Base-by-base conservation (phyloP, 805 yeast species). In the Spathaspora arborariae region DNA sequence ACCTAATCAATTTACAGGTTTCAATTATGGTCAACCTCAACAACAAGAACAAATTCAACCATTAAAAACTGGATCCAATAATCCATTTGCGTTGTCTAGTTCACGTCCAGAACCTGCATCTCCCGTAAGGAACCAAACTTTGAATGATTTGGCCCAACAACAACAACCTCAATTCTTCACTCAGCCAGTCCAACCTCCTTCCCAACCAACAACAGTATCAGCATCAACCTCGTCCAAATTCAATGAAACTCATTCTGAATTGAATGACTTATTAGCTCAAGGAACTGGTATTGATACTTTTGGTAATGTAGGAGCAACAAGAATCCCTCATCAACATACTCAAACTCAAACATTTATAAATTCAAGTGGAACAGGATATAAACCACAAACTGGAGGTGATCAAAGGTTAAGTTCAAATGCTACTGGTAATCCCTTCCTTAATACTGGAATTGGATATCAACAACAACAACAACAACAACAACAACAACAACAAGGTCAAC, bases 211-310 rank as follows among this genome's bases (percentile, higher is more conserved):
- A n/a, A 20, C 45, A 13, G 26, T 38, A n/a, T 15, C n/a, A 19
- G 20, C 41, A 1, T 33, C 42, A 19, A 59, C 72, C 2, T 57
- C 68, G 4, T 70, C 76, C 11, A 63, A 62, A 50, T 68, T 55
- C 53, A 65, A 68, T 51, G 75, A 71, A 42, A 79, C 75, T 72
- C 89, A 51, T 47, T 52, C 67, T 11, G 91, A 87, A 50, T 77
- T 92, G 59, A 90, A 90, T 68, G 77, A 79, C 45, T 73, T 91
- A 45, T 72, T 92, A 53, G 88, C 94, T 10, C 79, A 81, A 39
- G 97, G 96, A 22, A 88, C 96, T 0, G 97, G 96, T 26, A 74
- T 89, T 47, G 99, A 91, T 68, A 91, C 97, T 0, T 94, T 88
- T 64, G 96, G 96, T 62, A 89, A 88, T 65, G 82, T 85, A 15